Evolutionary conservation across 495 filamentous ascomycete species (phyloP), one percentile per base, ranked within the genome.

Genomic region (Penicillium psychrofluorescens): DNA sequence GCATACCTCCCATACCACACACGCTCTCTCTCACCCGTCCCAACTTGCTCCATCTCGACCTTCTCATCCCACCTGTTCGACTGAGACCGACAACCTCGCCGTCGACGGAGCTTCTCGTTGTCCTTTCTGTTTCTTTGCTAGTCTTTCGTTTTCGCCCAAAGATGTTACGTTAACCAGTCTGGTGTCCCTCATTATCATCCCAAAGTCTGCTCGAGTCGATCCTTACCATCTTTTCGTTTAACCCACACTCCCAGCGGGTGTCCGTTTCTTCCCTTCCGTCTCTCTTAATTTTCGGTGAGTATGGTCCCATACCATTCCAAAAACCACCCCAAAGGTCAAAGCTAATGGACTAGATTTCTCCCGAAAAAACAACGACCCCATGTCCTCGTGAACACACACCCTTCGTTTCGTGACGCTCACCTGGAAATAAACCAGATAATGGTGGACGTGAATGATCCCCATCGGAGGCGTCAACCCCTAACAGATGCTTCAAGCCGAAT

Each of bases 401-500:
- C 22, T 22, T 22, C 2, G 2, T 22, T 11, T 12, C 30, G 29
- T 10, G 8, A 15, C 33, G 11, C 13, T 9, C 15, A 35, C 36
- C 8, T 31, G 15, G 38, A 4, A 13, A 55, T 61, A 51, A 50
- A 55, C 29, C 49, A 50, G 6, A 42, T 38, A 15, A 55, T 58
- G 46, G 35, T 41, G 41, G 53, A 59, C 27, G 29, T 43, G 12
- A 46, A 43, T 29, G 50, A 55, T 44, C 39, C 54, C 34, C 47
- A 52, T 39, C 54, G 51, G 11, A 62, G 64, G 43, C 72, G 73
- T 37, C 58, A 73, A 35, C 75, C 76, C 7, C 59, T 80, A 22
- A 59, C 54, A 30, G 77, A 80, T 50, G 68, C 67, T 8, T 68
- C 70, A 5, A 65, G 63, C 40, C 57, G 68, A 51, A 52, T 67